Base-by-base conservation (phyloP, 177 flowering plant species). In the Vitis hybrid region DNA sequence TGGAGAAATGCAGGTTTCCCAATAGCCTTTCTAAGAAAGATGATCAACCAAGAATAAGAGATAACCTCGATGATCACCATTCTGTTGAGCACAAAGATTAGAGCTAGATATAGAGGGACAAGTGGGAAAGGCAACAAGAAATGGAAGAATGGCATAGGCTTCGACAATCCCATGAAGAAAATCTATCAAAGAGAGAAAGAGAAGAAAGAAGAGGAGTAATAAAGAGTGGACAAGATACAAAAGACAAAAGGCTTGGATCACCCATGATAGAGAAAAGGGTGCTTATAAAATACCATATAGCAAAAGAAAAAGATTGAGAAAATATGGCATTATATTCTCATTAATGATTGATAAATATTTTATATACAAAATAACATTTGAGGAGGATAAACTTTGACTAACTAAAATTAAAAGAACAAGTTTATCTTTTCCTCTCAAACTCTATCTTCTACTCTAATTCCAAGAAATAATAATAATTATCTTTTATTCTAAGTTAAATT, bases 21-120 rank as follows among this genome's bases (percentile, higher is more conserved):
- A 28, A 28, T 28, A 28, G 1, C 31, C 31, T 28, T 28, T 28
- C 31, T 28, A 85, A 82, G 77, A 86, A 92, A 75, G 91, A 86
- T 62, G 89, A 86, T 19, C 87, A 74, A 59, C 76, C 72, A 66
- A 85, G 90, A 77, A 51, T 62, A 11, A 85, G 91, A 77, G 92
- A 89, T 31, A 82, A 74, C 73, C 73, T 74, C 59, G 91, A 88
- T 77, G 93, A 90, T 64, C 82, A 71, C 67, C 91, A 85, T 57
- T 74, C 85, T 74, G 47, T 71, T 53, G 82, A 90, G 78, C 87
- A 84, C 47, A 88, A 86, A 83, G 97, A 93, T 73, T 94, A 89
- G 14, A 71, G 64, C 64, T 83, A 87, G 88, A 69, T 84, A 70
- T 89, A 78, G 71, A 86, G 89, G 72, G 90, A 86, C 66, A 86